A percentile compares a stretch with the other conserved stretches of the same genome.
phyloP scores from a whole-genome alignment of 2,329 filamentous ascomycete species.

The Cladosporium colombiae region DNA sequence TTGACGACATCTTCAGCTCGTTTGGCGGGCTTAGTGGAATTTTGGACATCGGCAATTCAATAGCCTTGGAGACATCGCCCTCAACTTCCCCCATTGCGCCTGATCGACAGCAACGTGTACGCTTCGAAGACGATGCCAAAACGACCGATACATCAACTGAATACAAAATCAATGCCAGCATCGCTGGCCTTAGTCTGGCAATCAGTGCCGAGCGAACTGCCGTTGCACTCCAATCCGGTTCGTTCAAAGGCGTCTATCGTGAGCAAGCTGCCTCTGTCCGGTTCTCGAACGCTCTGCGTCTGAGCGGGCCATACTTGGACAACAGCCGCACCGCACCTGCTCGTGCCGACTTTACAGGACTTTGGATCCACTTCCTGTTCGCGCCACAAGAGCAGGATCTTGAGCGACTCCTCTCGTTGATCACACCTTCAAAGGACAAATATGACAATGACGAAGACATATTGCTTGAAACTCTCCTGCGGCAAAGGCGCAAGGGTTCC shows the following conservation, averaged over 20 bases:
- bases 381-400: slow-evolving; percentile 78
- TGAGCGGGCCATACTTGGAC: slow-evolving; percentile 69
- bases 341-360: slow-evolving; percentile 66
- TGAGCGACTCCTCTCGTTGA: slow-evolving; percentile 76
- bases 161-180: slow-evolving; percentile 71
- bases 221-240: slow-evolving; percentile 58
- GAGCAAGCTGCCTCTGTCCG: slow-evolving; percentile 39
- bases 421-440: slow-evolving; percentile 88
- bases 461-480: slow-evolving; percentile 84
- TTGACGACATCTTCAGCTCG: slow-evolving; percentile 68
- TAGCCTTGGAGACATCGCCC: slow-evolving; percentile 68
- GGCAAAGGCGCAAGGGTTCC: slow-evolving; percentile 82
- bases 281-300: slow-evolving; percentile 38
- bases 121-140: slow-evolving; percentile 52
- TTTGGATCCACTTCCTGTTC: slow-evolving; percentile 71
- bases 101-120: slow-evolving; percentile 53
- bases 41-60: slow-evolving; percentile 81
- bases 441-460: slow-evolving; percentile 92
- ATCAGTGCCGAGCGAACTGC: slow-evolving; percentile 76
- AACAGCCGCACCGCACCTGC: slow-evolving; percentile 38
- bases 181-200: slow-evolving; percentile 72
- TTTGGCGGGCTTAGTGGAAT: slow-evolving; percentile 92
- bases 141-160: slow-evolving; percentile 33
- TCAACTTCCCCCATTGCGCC: slow-evolving; percentile 39
- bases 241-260: slow-evolving; percentile 76